Evolutionary conservation across 2,329 filamentous ascomycete genomes (phyloP), one percentile per base, ranked within the genome.

Genomic region (Aureobasidium mangrovei): DNA sequence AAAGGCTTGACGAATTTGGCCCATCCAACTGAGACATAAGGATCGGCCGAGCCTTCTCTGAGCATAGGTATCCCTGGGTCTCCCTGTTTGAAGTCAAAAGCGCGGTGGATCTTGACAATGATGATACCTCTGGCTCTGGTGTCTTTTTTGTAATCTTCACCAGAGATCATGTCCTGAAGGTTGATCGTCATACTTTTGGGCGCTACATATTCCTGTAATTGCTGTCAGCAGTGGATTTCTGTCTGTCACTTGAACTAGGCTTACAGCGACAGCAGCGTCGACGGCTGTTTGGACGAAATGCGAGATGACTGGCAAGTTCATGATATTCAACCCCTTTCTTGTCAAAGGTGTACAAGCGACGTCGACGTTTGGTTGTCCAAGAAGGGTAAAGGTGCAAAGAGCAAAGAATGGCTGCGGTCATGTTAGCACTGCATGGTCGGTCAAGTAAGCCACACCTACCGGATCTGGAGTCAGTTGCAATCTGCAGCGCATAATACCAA

Each of bases 71-170:
- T 70, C 0, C 78, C 77, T 4, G 78, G 73, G 64, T 89, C 86
- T 2, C 83, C 84, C 64, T 84, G 78, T 63, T 86, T 88, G 71
- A 89, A 88, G 35, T 81, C 84, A 40, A 77, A 79, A 0, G 84
- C 86, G 27, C 77, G 74, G 62, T 83, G 82, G 64, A 89, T 83
- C 41, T 77, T 77, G 7, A 88, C 75, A 59, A 85, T 75, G 1
- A 90, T 64, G 1, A 88, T 76, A 18, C 86, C 85, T 32, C 79
- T 75, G 2, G 81, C 76, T 31, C 70, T 69, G 0, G 85, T 87
- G 58, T 89, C 84, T 64, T 88, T 88, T 67, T 88, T 89, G 72
- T 85, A 88, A 61, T 89, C 85, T 56, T 88, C 85, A 3, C 86
- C 86, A 6, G 86, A 77, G 9, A 90, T 76, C 82, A 88, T 88